These are phyloP conservation scores for Cadophora luteo-olivacea DNA, from an alignment of 2,329 filamentous ascomycete species.

Conservation along the genomic window DNA sequence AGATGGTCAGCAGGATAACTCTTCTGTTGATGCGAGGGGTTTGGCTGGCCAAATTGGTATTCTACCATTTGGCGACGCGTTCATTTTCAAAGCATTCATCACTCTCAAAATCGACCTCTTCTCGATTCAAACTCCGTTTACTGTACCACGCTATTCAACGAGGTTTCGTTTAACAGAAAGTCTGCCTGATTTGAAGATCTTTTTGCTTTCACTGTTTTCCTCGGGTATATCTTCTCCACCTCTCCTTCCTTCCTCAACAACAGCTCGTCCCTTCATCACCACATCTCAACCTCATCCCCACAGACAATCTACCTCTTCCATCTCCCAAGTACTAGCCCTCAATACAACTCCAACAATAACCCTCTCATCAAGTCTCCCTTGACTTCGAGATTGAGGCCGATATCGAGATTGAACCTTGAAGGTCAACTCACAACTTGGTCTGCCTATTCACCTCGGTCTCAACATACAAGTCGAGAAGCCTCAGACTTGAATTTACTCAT, in stretches of 20 bases:
- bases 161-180: neutral
- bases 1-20: neutral
- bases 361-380: neutral
- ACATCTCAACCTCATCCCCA: neutral
- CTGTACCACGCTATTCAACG: neutral
- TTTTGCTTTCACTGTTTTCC: conserved; percentile 3
- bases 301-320: neutral
- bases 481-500: neutral
- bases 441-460: neutral
- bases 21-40: neutral
- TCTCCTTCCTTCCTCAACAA: conserved; percentile 21
- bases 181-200: conserved; percentile 4
- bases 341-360: neutral
- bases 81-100: neutral
- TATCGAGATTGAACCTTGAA: neutral
- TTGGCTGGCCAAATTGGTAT: neutral
- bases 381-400: neutral
- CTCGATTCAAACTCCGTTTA: neutral
- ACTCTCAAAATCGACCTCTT: neutral
- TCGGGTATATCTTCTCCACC: conserved; percentile 12
- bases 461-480: neutral
- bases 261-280: neutral
- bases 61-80: neutral
- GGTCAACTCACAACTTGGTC: neutral
- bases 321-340: neutral